Conservation (phyloP, 169 alveolate species). For the Plasmodium coatneyi region DNA sequence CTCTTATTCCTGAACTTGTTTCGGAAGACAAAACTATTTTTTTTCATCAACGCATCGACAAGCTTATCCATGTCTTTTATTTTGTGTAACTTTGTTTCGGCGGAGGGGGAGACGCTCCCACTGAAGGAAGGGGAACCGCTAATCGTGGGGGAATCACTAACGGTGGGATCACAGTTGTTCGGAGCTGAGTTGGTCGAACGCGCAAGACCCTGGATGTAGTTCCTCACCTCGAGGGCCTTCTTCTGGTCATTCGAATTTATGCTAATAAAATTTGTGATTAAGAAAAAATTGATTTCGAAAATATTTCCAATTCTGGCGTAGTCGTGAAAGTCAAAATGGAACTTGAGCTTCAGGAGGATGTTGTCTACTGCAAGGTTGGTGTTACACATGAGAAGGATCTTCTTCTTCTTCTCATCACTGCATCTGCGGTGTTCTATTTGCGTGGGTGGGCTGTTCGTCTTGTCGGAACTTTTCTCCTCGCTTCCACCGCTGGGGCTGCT, state of each 20-base stretch:
- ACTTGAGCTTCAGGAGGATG: conserved; percentile 31
- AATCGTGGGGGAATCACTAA: neutral
- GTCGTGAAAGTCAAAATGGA: conserved; percentile 47
- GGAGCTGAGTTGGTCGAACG: neutral
- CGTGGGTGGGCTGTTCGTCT: neutral
- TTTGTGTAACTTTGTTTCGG: conserved; percentile 4
- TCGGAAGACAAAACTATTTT: conserved; percentile 6
- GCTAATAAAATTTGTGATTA: conserved; percentile 49
- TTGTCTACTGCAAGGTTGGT: conserved; percentile 47
- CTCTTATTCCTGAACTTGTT: conserved; percentile 61
- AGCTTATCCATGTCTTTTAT: conserved; percentile 16
- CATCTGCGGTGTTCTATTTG: neutral
- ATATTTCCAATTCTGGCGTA: conserved; percentile 57
- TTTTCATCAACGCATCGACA: conserved; percentile 1
- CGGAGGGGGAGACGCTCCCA: neutral
- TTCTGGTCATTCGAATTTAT: conserved; percentile 20
- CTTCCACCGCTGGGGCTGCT: neutral
- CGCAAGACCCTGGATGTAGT: neutral
- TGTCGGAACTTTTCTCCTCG: neutral
- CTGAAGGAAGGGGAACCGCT: neutral
- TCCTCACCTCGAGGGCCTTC: neutral
- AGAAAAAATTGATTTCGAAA: conserved; percentile 25
- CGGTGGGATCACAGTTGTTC: neutral
- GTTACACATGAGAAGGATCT: conserved; percentile 50
- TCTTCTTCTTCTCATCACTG: neutral